Conservation (phyloP, 768 basidiomycete species). For the Baorangia bicolor region DNA sequence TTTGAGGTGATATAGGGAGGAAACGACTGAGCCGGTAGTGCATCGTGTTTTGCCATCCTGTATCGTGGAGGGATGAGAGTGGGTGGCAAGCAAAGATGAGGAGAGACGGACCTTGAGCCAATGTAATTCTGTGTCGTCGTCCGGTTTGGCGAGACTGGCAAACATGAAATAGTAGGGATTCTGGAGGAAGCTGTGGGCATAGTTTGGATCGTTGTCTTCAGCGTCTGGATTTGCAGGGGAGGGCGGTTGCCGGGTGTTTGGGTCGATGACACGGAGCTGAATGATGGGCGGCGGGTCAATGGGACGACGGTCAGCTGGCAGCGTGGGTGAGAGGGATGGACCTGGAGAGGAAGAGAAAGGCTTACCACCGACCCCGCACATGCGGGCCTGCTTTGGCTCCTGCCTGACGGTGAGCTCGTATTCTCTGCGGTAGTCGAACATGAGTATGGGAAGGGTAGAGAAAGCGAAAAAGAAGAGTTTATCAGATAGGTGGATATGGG, state of each 20-base stretch:
- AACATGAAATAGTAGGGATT: conserved; percentile 98
- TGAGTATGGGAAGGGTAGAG: conserved; percentile 5
- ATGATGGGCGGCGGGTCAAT: conserved; percentile 97
- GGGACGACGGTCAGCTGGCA: conserved; percentile 87
- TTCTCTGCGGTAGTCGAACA: conserved; percentile 48
- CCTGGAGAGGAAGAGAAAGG: conserved; percentile 34
- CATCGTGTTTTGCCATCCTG: conserved; percentile 89
- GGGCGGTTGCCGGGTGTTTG: conserved; percentile 37
- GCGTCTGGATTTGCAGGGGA: conserved; percentile 29
- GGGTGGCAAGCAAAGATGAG: background rate
- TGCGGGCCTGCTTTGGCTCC: conserved; percentile 88
- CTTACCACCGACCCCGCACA: conserved; percentile 88
- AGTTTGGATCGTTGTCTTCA: conserved; percentile 36
- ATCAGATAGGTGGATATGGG: conserved; percentile 15
- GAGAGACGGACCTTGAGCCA: conserved; percentile 62
- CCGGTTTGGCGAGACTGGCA: conserved; percentile 84
- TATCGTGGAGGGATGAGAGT: background rate
- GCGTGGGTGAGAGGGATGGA: background rate
- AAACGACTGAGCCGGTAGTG: conserved; percentile 89
- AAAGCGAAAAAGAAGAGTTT: background rate
- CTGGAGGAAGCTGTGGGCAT: conserved; percentile 69
- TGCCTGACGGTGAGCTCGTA: conserved; percentile 87
- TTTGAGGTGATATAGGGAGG: conserved; percentile 88
- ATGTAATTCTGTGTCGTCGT: conserved; percentile 86
- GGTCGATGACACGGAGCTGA: conserved; percentile 87